Evolutionary conservation across 2,329 filamentous ascomycete genomes (phyloP), one percentile per base, ranked within the genome.

Genomic region (Diaporthe ilicicola): DNA sequence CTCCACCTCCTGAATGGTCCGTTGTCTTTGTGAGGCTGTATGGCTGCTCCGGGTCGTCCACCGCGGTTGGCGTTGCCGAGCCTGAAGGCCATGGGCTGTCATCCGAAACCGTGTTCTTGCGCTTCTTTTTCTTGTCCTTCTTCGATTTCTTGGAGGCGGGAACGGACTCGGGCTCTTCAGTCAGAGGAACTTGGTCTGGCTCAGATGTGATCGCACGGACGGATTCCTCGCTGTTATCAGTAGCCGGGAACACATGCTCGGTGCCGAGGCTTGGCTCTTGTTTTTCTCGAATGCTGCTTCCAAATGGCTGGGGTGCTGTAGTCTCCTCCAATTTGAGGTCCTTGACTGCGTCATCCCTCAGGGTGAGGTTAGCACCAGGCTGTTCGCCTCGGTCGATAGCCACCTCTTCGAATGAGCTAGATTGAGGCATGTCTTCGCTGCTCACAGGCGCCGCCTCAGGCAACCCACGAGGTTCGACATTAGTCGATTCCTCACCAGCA

Each of bases 91-190:
- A 37, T 34, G 22, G 46, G 10, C 22, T 13, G 42, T n/a, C 65
- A 7, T 50, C 53, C 17, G 39, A 50, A 15, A 68, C 15, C 9
- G 53, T 68, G n/a, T 48, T 50, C 42, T 56, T 50, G 53, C 50
- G 42, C 13, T 55, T 44, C 39, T 68, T 54, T 56, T 59, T 42
- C 65, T 37, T 44, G 65, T 55, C 65, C 42, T 6, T 50, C 27
- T 50, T 37, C 15, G 65, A 59, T 3, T 59, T 56, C 53, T 68
- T 59, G 42, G 65, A 48, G n/a, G 44, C 29, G 15, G 12, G 1
- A 17, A 24, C 15, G n/a, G 27, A 59, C 5, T n/a, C 42, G n/a
- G 22, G 44, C n/a, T 50, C 53, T 29, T 46, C 44, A 22, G 17
- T 12, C 15, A 27, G n/a, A n/a, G 19, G 2, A 10, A 37, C 19